Evolutionary conservation across 2,329 filamentous ascomycete genomes (phyloP), one percentile per base, ranked within the genome.

Genomic region (Amauroascus niger): DNA sequence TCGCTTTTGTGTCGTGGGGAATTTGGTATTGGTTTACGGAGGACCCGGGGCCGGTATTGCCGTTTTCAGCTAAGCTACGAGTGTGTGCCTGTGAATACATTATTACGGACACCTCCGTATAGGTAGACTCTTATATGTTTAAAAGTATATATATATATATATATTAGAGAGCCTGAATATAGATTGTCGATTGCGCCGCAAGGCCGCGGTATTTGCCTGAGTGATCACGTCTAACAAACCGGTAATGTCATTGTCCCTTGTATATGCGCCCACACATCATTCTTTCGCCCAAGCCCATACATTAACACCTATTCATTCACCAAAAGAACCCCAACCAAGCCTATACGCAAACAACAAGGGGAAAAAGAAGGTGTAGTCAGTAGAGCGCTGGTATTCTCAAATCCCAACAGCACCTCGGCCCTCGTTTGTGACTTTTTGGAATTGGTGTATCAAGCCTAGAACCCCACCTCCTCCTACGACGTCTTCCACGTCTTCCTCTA

Each of bases 371-470:
- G 41, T 32, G 54, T 13, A 51, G 13, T 14, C 26, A 22, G 9
- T 26, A 6, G n/a, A n/a, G 7, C 13, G 4, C 16, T 7, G 11
- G 24, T 43, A 20, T 3, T 18, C 2, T 55, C 61, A 70, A n/a
- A 71, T 65, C 7, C 67, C 67, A 52, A 69, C 63, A 9, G 67
- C 65, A 45, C 64, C 62, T 30, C 69, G 63, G n/a, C 67, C 67
- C 48, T 70, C 68, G 43, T 67, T 66, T 46, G 67, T 69, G 35
- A 79, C 80, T 67, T 79, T 81, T 57, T 82, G 80, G 61, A 85
- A 85, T 62, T 86, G 81, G 64, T 83, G 79, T 54, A 86, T 73
- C 59, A 86, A 66, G 7, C 82, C 82, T 55, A 86, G 66, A 4
- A 86, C 82, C 1, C 82, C 82, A 1, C 74, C 76, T 3, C 76